Evolutionary conservation across 176 grass and related monocot genomes (phyloP).

Genomic region (Rhipidocladum racemiflorum): DNA sequence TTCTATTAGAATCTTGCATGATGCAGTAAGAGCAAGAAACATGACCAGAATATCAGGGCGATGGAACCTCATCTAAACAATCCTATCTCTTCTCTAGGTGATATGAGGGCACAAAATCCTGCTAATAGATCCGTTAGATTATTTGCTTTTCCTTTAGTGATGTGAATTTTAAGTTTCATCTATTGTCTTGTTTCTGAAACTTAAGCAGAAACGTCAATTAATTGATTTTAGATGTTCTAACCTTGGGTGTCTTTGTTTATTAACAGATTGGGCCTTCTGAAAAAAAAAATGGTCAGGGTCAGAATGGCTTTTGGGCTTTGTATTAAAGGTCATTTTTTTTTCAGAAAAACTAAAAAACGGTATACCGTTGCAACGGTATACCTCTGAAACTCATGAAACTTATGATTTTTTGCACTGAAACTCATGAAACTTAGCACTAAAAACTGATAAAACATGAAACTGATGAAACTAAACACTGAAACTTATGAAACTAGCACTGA

Average conservation of each 20-base stretch:
- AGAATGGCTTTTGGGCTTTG: not conserved
- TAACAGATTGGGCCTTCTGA: not conserved
- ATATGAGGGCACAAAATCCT: not conserved
- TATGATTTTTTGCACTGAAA: no score
- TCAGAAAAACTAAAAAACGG: no score
- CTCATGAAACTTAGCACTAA: no score
- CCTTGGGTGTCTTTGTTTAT: not conserved
- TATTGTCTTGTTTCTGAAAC: not conserved
- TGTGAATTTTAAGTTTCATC: not conserved
- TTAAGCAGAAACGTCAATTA: not conserved
- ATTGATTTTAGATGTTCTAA: not conserved
- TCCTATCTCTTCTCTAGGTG: not conserved
- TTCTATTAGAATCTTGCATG: not conserved
- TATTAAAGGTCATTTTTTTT: not conserved
- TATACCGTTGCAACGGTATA: no score
- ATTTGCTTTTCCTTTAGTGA: not conserved
- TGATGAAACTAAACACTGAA: no score
- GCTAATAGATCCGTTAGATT: not conserved
- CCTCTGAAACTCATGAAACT: no score
- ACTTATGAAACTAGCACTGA: no score
- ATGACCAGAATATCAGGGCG: not conserved
- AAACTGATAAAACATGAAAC: no score
- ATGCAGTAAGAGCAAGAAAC: not conserved
- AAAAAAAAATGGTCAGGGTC: not conserved
- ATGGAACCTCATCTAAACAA: not conserved